Evolutionary conservation across 108 stramenopile species (phyloP).

Genomic region (Asterionellopsis glacialis): DNA sequence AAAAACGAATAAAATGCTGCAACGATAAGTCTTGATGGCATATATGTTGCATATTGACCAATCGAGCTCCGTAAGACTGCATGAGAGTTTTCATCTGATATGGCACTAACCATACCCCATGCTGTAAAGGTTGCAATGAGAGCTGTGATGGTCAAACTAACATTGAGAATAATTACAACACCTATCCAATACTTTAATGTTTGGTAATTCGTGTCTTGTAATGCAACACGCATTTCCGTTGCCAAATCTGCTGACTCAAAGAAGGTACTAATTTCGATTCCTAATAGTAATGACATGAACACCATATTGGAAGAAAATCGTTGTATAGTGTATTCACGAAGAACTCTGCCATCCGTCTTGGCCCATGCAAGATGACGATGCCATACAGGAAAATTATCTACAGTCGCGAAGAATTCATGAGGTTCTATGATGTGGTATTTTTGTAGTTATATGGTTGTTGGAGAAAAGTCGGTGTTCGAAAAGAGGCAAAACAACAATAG

Average conservation of each 20-base stretch:
- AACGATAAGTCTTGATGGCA: slow-evolving; percentile 38
- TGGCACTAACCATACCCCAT: slow-evolving; percentile 44
- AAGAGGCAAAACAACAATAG: too few relatives aligned
- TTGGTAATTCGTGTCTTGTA: slow-evolving; percentile 5
- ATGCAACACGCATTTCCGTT: slow-evolving; percentile 17
- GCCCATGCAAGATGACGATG: slow-evolving; percentile 18
- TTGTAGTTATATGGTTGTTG: too few relatives aligned
- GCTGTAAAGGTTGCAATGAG: slow-evolving; percentile 47
- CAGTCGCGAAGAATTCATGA: slow-evolving; percentile 19
- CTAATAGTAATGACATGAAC: slow-evolving; percentile 37
- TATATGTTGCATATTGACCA: slow-evolving; percentile 40
- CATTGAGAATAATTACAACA: slow-evolving; percentile 25
- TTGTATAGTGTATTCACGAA: slow-evolving; percentile 24
- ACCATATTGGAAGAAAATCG: slow-evolving; percentile 45
- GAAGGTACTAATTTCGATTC: slow-evolving; percentile 24
- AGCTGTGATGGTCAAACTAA: slow-evolving; percentile 30
- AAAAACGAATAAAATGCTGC: slow-evolving; percentile 34
- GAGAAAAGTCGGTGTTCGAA: too few relatives aligned
- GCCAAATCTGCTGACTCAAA: slow-evolving; percentile 24
- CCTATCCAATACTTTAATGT: slow-evolving; percentile 36
- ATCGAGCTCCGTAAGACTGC: slow-evolving; percentile 35
- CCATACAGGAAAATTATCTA: slow-evolving; percentile 20
- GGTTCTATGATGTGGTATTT: background rate
- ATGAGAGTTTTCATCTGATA: slow-evolving; percentile 46
- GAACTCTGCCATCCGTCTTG: slow-evolving; percentile 13